Conservation (phyloP, 2,329 filamentous ascomycete genomes). For the Phyllosticta citrichinensis region DNA sequence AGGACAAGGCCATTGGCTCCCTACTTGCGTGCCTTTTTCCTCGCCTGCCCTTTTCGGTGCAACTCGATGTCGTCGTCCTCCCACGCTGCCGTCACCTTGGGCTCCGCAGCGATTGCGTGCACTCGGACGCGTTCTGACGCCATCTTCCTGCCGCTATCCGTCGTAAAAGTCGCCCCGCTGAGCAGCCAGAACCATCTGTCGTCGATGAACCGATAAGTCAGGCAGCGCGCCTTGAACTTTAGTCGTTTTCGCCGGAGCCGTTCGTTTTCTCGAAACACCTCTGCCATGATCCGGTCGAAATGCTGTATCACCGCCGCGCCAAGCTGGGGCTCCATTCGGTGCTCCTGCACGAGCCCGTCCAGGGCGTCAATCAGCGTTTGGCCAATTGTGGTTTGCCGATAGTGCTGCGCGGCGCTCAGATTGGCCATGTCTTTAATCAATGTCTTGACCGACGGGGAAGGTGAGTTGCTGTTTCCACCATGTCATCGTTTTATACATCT, state of each 20-base stretch:
- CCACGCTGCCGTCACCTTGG: not conserved
- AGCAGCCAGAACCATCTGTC: constrained; percentile 4
- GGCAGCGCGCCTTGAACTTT: constrained; percentile 8
- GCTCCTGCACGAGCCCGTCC: constrained; percentile 1
- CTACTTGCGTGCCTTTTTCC: not conserved
- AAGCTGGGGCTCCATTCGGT: constrained; percentile 2
- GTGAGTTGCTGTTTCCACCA: not conserved
- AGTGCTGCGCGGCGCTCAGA: constrained; percentile 1
- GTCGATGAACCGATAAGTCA: constrained; percentile 3
- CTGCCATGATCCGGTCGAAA: constrained; percentile 3
- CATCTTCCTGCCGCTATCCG: constrained; percentile 4
- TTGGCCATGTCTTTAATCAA: not conserved
- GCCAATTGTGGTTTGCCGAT: constrained; percentile 6
- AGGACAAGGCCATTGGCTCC: not conserved
- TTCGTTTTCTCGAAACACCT: not conserved
- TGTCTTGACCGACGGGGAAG: not conserved
- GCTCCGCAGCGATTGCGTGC: not conserved
- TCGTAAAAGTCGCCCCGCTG: not conserved
- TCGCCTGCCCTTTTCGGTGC: not conserved
- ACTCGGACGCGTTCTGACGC: not conserved
- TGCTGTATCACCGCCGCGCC: not conserved
- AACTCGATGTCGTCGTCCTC: not conserved
- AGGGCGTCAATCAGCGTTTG: constrained; percentile 1
- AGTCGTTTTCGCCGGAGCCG: not conserved
- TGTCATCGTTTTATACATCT: not conserved